A percentile compares a stretch with the other conserved stretches of the same genome.
Evolutionary conservation across 1,284 basidiomycete species (phyloP).

Genomic region (Spongispora temasekensis): DNA sequence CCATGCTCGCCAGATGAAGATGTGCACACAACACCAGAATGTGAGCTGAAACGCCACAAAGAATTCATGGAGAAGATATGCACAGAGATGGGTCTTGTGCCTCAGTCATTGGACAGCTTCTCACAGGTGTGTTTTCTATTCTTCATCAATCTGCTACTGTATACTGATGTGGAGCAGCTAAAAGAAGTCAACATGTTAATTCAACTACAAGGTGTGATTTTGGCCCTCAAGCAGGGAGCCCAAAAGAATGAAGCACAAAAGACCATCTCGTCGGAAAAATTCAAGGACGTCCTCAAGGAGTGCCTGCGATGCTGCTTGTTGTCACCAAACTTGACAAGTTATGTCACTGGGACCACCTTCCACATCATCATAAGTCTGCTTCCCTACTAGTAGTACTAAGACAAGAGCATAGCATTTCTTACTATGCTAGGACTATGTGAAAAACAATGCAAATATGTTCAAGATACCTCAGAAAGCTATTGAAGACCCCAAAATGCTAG

Average conservation of each 20-base stretch:
- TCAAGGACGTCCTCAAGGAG: conserved; percentile 5
- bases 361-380: not conserved
- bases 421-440: not conserved
- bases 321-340: conserved; percentile 5
- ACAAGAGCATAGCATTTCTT: not conserved
- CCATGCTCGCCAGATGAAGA: not conserved
- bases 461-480: not conserved
- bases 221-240: not conserved
- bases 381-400: not conserved
- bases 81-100: not conserved
- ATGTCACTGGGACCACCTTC: not conserved
- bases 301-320: conserved; percentile 2
- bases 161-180: not conserved
- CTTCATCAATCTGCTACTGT: not conserved
- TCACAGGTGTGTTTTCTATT: not conserved
- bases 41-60: not conserved
- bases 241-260: not conserved
- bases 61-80: not conserved
- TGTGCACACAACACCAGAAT: not conserved
- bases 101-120: not conserved
- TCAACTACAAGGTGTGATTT: not conserved
- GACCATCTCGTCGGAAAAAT: not conserved
- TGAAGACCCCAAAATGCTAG: not conserved
- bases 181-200: not conserved
- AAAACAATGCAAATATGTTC: not conserved